Percentiles rank a stretch among this genome's conserved stretches.
Conservation (phyloP, 1,284 basidiomycete species). For the Leccinum subspadiceum region DNA sequence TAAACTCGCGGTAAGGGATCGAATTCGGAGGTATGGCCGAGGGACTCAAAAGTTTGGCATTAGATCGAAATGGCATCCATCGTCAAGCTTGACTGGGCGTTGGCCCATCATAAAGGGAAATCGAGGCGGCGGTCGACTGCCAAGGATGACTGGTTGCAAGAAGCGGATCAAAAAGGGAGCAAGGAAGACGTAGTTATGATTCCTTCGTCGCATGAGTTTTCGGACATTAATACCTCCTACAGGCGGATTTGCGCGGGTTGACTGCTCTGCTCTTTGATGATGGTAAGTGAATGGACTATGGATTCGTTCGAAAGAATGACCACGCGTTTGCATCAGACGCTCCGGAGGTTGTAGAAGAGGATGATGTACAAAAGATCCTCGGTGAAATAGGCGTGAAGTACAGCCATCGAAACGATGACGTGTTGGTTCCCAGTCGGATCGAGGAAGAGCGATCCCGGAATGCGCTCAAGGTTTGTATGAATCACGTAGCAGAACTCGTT, state of each 20-base stretch:
- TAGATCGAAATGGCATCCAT: conserved; percentile 76
- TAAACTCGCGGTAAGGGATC: conserved; percentile 58
- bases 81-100: conserved; percentile 73
- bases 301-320: not conserved
- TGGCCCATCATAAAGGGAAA: conserved; percentile 58
- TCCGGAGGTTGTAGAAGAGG: conserved; percentile 33
- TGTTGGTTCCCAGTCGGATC: conserved; percentile 64
- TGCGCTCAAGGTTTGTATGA: conserved; percentile 47
- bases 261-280: conserved; percentile 70
- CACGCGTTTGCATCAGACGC: conserved; percentile 28
- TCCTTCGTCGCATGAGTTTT: not conserved
- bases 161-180: conserved; percentile 48
- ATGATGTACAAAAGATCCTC: conserved; percentile 56
- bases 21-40: not conserved
- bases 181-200: conserved; percentile 50
- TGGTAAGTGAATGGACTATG: conserved; percentile 36
- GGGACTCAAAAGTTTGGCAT: not conserved
- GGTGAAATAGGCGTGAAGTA: conserved; percentile 61
- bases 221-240: not conserved
- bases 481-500: not conserved
- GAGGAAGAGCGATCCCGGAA: conserved; percentile 60
- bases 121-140: conserved; percentile 39
- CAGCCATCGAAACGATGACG: conserved; percentile 69
- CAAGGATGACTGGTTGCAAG: conserved; percentile 42
- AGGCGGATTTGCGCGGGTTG: conserved; percentile 62